Percentiles rank a stretch among this genome's conserved stretches.
Evolutionary conservation across 1,139 yeast genomes (phyloP).

Genomic region (Casaregolazyma lundiana): DNA sequence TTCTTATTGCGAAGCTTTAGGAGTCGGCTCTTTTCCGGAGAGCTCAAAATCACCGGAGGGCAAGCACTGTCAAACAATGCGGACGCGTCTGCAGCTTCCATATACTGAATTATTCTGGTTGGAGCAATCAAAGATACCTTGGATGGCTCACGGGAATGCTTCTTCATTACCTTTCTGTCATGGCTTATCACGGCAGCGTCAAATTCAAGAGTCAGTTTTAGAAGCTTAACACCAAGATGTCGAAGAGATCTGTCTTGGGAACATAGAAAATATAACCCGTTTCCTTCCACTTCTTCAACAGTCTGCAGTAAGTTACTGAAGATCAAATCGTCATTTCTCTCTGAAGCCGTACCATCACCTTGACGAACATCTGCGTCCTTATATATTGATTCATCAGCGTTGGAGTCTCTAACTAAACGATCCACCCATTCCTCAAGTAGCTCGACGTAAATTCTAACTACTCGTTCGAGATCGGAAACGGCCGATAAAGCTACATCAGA

Average conservation of each 20-base stretch:
- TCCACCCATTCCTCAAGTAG: conserved; percentile 76
- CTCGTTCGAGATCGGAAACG: conserved; percentile 52
- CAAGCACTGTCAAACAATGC: conserved; percentile 50
- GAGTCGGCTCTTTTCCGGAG: conserved; percentile 74
- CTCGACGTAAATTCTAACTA: conserved; percentile 71
- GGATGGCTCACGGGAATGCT: conserved; percentile 22
- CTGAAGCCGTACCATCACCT: conserved; percentile 29
- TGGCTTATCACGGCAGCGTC: conserved; percentile 69
- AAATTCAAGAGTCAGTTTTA: conserved; percentile 74
- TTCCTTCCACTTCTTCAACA: conserved; percentile 92
- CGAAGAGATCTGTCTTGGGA: conserved; percentile 79
- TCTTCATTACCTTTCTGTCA: conserved; percentile 16
- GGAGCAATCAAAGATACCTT: conserved; percentile 51
- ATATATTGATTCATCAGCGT: conserved; percentile 34
- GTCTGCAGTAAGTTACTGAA: conserved; percentile 75
- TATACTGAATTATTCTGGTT: conserved; percentile 68
- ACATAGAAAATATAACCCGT: conserved; percentile 86
- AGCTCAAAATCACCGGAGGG: conserved; percentile 60
- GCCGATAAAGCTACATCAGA: conserved; percentile 50
- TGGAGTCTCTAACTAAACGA: conserved; percentile 32
- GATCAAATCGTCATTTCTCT: conserved; percentile 61
- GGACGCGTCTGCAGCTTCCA: conserved; percentile 65
- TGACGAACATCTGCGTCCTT: conserved; percentile 21
- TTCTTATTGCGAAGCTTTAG: conserved; percentile 56
- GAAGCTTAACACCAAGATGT: conserved; percentile 65